phyloP scores from a whole-genome alignment of 768 basidiomycete genomes.

The Pulveroboletus sp. region DNA sequence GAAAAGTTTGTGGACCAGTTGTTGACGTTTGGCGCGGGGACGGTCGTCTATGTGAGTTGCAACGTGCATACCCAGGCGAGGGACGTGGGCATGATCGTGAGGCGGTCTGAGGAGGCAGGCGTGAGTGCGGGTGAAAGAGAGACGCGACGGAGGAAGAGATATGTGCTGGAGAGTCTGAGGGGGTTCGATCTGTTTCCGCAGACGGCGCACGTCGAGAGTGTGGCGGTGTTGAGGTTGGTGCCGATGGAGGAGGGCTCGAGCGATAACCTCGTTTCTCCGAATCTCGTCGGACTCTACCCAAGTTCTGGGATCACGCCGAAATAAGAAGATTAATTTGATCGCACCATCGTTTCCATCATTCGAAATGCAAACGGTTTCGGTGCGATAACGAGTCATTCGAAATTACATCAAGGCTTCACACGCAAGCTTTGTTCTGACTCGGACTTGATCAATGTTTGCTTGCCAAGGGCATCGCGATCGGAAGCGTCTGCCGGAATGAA shows the following conservation, averaged over 20 bases:
- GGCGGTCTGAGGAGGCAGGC: constrained; percentile 38
- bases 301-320: too few relatives aligned
- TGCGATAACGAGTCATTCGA: too few relatives aligned
- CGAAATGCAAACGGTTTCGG: too few relatives aligned
- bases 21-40: constrained; percentile 58
- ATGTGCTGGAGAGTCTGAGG: constrained; percentile 75
- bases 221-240: constrained; percentile 60
- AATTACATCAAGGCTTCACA: too few relatives aligned
- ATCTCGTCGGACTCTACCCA: too few relatives aligned
- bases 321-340: too few relatives aligned
- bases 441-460: too few relatives aligned
- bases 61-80: constrained; percentile 93
- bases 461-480: too few relatives aligned
- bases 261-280: background rate
- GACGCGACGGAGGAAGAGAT: constrained; percentile 39
- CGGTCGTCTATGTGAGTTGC: constrained; percentile 88
- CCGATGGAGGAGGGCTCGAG: background rate
- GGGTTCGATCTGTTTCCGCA: constrained; percentile 97
- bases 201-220: constrained; percentile 89
- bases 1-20: constrained; percentile 73
- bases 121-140: constrained; percentile 35
- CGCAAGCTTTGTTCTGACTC: too few relatives aligned
- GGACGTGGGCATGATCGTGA: constrained; percentile 73
- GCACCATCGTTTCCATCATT: too few relatives aligned
- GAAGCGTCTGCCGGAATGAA: too few relatives aligned